Evolutionary conservation across 768 basidiomycete genomes (phyloP).

Genomic region (Boletales sp.): DNA sequence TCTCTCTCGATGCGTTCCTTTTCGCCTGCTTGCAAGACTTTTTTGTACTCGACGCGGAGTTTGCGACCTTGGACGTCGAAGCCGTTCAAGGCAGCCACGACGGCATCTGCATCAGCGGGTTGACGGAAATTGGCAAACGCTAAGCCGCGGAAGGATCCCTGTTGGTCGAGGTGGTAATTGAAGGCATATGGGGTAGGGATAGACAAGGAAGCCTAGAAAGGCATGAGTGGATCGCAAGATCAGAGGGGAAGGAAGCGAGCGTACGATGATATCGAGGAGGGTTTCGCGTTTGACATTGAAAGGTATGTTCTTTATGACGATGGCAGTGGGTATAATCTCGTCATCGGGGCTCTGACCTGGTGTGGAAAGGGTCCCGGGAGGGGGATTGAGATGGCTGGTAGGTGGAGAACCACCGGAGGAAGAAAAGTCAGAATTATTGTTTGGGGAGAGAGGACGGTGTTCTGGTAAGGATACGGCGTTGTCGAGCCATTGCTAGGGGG

Average conservation of each 20-base stretch:
- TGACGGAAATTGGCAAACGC: slow-evolving; percentile 99
- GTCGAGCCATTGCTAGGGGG: slow-evolving; percentile 81
- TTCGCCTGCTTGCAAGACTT: slow-evolving; percentile 97
- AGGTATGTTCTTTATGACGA: slow-evolving; percentile 99
- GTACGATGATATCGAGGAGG: slow-evolving; percentile 91
- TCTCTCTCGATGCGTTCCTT: slow-evolving; percentile 98
- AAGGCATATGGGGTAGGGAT: slow-evolving; percentile 99
- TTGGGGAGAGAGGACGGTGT: slow-evolving; percentile 77
- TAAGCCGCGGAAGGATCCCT: slow-evolving; percentile 93
- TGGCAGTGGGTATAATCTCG: slow-evolving; percentile 97
- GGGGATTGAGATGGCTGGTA: slow-evolving; percentile 38
- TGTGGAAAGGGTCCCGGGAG: slow-evolving; percentile 43
- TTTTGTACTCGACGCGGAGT: slow-evolving; percentile 98
- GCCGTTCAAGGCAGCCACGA: slow-evolving; percentile 93
- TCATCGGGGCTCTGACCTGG: slow-evolving; percentile 63
- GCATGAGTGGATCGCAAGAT: slow-evolving; percentile 2
- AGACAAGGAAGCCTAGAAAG: slow-evolving; percentile 71
- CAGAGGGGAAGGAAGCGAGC: slow-evolving; percentile 31
- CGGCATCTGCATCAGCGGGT: slow-evolving; percentile 87
- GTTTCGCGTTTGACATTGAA: slow-evolving; percentile 98
- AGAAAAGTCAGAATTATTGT: slow-evolving; percentile 86
- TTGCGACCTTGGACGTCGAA: slow-evolving; percentile 97
- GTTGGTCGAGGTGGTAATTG: slow-evolving; percentile 97
- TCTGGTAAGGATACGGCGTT: slow-evolving; percentile 50
- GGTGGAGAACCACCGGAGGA: slow-evolving; percentile 84